These are phyloP conservation scores for Podaxis rugospora DNA, from an alignment of 768 basidiomycete genomes.

Conservation along the genomic window DNA sequence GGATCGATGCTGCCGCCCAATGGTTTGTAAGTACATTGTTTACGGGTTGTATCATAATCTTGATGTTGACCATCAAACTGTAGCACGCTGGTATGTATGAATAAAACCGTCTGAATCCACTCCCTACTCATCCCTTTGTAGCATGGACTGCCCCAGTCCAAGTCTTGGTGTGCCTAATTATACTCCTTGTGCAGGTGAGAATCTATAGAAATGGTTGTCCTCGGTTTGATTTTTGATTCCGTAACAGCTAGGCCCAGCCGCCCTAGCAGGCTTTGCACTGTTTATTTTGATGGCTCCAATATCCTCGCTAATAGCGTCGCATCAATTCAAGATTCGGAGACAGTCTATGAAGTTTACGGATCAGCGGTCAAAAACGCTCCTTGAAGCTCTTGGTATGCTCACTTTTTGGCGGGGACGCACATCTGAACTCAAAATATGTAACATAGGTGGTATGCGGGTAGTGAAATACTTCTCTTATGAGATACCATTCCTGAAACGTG, in stretches of 20 bases:
- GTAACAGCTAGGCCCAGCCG: slow-evolving; percentile 59
- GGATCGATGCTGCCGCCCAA: slow-evolving; percentile 58
- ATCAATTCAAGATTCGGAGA: slow-evolving; percentile 50
- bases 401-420: background rate
- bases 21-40: slow-evolving; percentile 56
- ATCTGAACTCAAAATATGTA: background rate
- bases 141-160: slow-evolving; percentile 70
- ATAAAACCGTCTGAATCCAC: slow-evolving; percentile 3
- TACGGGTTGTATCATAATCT: background rate
- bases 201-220: background rate
- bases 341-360: slow-evolving; percentile 61
- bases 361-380: slow-evolving; percentile 55
- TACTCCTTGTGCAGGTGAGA: slow-evolving; percentile 52
- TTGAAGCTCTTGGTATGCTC: slow-evolving; percentile 53
- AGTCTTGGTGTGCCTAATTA: slow-evolving; percentile 52
- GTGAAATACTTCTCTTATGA: slow-evolving; percentile 79
- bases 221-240: background rate
- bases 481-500: slow-evolving; percentile 59
- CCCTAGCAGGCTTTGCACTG: slow-evolving; percentile 64
- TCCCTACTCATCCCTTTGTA: slow-evolving; percentile 14
- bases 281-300: slow-evolving; percentile 61
- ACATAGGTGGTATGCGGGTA: slow-evolving; percentile 57
- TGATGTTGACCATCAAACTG: background rate
- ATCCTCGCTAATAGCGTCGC: slow-evolving; percentile 59
- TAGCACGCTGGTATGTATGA: slow-evolving; percentile 36